Evolutionary conservation across 2,329 filamentous ascomycete genomes (phyloP).

Genomic region (Penicillium verrucosum): DNA sequence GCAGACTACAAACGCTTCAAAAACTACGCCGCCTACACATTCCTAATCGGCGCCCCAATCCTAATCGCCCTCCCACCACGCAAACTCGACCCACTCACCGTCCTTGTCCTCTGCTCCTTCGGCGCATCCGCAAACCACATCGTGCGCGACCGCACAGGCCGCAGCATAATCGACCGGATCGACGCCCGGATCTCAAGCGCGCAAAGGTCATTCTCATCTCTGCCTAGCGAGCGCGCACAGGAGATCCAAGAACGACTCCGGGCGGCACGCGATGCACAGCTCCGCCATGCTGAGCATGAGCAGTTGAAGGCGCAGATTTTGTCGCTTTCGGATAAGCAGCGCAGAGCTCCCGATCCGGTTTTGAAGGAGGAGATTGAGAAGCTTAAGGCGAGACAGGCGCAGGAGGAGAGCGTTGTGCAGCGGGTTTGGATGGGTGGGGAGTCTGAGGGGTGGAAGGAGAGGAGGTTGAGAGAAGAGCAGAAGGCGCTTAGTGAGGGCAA

Average conservation of each 20-base stretch:
- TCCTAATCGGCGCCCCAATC: slow-evolving; percentile 35
- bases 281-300: slow-evolving; percentile 11
- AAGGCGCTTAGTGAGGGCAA: slow-evolving; percentile 43
- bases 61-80: slow-evolving; percentile 38
- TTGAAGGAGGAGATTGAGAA: slow-evolving; percentile 34
- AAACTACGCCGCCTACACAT: slow-evolving; percentile 38
- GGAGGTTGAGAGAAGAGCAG: slow-evolving; percentile 41
- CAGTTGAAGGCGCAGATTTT: slow-evolving; percentile 25
- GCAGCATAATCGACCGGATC: slow-evolving; percentile 35
- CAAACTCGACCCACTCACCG: slow-evolving; percentile 37
- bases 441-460: slow-evolving; percentile 44
- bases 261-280: slow-evolving; percentile 25
- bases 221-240: slow-evolving; percentile 35
- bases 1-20: slow-evolving; percentile 43
- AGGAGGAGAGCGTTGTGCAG: slow-evolving; percentile 30
- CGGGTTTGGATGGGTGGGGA: slow-evolving; percentile 43
- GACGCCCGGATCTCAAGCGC: slow-evolving; percentile 26
- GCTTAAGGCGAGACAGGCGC: slow-evolving; percentile 29
- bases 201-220: slow-evolving; percentile 12
- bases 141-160: slow-evolving; percentile 37
- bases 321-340: slow-evolving; percentile 24
- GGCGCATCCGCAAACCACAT: slow-evolving; percentile 40
- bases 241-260: slow-evolving; percentile 33
- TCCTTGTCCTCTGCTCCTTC: slow-evolving; percentile 40
- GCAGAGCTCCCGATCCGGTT: slow-evolving; percentile 1